phyloP scores from a whole-genome alignment of 2,329 filamentous ascomycete species.

The Simplicillium sp. region DNA sequence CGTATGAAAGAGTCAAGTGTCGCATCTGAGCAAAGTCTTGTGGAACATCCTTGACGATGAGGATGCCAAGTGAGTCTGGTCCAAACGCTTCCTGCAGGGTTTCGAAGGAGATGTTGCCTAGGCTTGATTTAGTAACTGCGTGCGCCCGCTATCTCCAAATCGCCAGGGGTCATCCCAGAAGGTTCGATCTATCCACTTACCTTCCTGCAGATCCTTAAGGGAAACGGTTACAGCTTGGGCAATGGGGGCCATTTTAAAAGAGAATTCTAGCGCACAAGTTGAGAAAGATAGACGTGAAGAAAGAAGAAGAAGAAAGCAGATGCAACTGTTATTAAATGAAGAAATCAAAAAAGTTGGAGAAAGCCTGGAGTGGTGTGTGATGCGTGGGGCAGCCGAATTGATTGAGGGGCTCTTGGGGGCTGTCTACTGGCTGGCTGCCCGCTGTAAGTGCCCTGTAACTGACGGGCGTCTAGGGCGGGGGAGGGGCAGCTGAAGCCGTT shows the following conservation, averaged over 20 bases:
- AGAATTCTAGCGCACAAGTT: too few species aligned
- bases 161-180: neutral
- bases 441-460: too few species aligned
- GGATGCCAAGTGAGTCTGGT: conserved; percentile 80
- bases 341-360: neutral
- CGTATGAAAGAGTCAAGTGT: conserved; percentile 68
- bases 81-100: conserved; percentile 76
- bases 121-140: conserved; percentile 2
- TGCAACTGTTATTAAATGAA: neutral
- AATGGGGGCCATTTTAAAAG: conserved; percentile 29
- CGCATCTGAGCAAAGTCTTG: conserved; percentile 62
- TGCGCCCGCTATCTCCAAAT: conserved; percentile 5
- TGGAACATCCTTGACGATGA: conserved; percentile 84
- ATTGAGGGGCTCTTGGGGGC: too few species aligned
- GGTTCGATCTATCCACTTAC: conserved; percentile 25
- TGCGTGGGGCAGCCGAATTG: too few species aligned
- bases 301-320: too few species aligned
- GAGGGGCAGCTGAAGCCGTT: conserved; percentile 2
- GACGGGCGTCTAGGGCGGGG: neutral
- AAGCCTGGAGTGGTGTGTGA: neutral
- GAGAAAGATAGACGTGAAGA: too few species aligned
- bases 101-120: conserved; percentile 59
- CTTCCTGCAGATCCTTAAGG: conserved; percentile 48
- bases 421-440: too few species aligned
- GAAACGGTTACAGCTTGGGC: conserved; percentile 52